A percentile compares a stretch with the other conserved stretches of the same genome.
phyloP scores from a whole-genome alignment of 1,139 yeast genomes.

The Magnusiomyces sp. region DNA sequence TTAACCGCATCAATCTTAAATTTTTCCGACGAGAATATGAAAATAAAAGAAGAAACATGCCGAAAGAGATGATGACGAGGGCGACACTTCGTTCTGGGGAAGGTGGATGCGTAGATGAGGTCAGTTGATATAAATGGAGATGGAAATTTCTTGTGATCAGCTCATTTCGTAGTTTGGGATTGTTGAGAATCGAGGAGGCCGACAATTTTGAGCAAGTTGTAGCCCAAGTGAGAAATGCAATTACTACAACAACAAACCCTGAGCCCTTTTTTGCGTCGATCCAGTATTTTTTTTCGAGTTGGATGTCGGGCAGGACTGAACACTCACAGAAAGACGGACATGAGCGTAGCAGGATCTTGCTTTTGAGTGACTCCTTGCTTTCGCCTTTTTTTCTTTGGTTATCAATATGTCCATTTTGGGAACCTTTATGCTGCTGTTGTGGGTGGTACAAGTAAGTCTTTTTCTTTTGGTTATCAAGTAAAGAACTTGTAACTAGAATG shows the following conservation, averaged over 20 bases:
- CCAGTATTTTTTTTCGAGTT: neutral
- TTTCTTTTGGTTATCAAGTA: too few relatives aligned
- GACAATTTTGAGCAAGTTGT: neutral
- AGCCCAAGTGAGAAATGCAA: slow-evolving; percentile 2
- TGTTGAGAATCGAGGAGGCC: neutral
- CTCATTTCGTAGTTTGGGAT: neutral
- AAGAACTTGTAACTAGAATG: slow-evolving; percentile 36
- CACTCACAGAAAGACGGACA: neutral
- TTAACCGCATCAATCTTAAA: slow-evolving; percentile 29
- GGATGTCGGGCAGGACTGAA: neutral
- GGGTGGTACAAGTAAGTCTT: too few relatives aligned
- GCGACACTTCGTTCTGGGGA: neutral
- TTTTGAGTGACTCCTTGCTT: neutral
- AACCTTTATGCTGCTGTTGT: neutral
- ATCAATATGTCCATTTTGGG: neutral
- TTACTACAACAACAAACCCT: neutral
- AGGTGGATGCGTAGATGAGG: neutral
- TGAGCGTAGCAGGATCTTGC: neutral
- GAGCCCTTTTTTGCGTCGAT: neutral
- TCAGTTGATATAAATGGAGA: neutral
- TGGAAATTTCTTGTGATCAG: neutral
- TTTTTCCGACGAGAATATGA: slow-evolving; percentile 30
- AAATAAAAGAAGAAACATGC: slow-evolving; percentile 25
- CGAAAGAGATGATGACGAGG: slow-evolving; percentile 2
- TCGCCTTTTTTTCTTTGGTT: neutral